Conservation (phyloP, 768 basidiomycete species). For the Tricholoma bakamatsutake region DNA sequence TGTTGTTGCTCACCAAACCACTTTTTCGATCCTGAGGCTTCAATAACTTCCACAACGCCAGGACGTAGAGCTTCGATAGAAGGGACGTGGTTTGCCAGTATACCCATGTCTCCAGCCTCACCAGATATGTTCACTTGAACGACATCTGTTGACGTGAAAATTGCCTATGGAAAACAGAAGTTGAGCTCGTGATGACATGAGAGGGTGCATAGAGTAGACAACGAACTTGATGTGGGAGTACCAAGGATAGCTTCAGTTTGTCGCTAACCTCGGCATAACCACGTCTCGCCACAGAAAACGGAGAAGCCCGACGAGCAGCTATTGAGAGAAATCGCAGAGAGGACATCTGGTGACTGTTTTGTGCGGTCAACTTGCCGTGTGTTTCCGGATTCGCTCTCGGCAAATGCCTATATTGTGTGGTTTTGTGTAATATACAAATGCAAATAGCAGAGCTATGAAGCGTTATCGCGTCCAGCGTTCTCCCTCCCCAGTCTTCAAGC, state of each 20-base stretch:
- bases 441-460: constrained; percentile 22
- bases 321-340: constrained; percentile 66
- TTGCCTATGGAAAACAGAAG: constrained; percentile 47
- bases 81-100: constrained; percentile 97
- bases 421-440: background rate
- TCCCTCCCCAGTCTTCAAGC: constrained; percentile 53
- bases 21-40: constrained; percentile 80
- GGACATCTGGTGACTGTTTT: constrained; percentile 49
- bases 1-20: constrained; percentile 78
- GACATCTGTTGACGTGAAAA: constrained; percentile 88
- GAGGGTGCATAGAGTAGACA: background rate
- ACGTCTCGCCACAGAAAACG: constrained; percentile 53
- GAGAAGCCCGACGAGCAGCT: constrained; percentile 53
- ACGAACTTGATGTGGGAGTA: constrained; percentile 89
- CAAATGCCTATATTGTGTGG: constrained; percentile 10
- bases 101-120: constrained; percentile 97
- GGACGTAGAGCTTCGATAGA: constrained; percentile 95
- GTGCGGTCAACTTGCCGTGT: constrained; percentile 28
- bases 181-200: background rate
- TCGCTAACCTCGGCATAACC: constrained; percentile 90
- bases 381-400: constrained; percentile 33
- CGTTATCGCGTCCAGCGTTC: constrained; percentile 50
- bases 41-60: constrained; percentile 92
- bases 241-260: constrained; percentile 89
- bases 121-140: constrained; percentile 95